Evolutionary conservation across 73 alveolate genomes (phyloP).

Genomic region (Symbiodinium natans): DNA sequence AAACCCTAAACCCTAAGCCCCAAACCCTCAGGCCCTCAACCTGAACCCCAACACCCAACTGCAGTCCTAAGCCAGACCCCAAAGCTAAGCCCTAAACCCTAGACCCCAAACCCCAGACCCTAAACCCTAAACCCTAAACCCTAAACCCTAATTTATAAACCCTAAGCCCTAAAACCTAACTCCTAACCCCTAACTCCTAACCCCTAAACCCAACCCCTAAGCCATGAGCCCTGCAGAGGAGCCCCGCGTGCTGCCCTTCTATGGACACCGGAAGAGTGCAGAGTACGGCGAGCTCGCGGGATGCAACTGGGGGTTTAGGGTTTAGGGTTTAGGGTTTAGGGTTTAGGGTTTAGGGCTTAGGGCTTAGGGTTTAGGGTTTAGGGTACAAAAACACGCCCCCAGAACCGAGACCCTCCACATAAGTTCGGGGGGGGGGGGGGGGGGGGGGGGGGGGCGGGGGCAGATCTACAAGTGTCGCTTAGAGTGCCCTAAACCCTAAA

Average conservation of each 20-base stretch:
- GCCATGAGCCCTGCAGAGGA: background rate
- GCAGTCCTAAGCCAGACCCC: too few species aligned
- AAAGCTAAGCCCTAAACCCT: background rate
- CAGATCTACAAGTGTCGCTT: too few species aligned
- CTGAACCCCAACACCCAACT: background rate
- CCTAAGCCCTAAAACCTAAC: background rate
- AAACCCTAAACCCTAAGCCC: too few species aligned
- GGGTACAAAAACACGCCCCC: too few species aligned
- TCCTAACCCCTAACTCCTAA: background rate
- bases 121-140: background rate
- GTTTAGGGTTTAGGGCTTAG: background rate
- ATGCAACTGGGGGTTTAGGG: too few species aligned
- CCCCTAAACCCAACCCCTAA: background rate
- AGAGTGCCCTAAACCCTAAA: background rate
- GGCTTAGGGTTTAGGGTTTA: too few species aligned
- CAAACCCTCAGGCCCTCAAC: too few species aligned
- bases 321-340: background rate
- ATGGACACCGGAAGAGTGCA: background rate
- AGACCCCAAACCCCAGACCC: background rate
- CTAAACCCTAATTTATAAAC: background rate
- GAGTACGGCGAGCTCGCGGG: background rate
- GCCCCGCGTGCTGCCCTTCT: background rate
- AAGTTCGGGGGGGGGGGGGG: too few species aligned
- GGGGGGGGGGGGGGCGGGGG: too few species aligned
- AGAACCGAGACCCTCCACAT: too few species aligned